Conservation (phyloP, 2,329 filamentous ascomycete genomes). For the Arthrocladium fulminans region DNA sequence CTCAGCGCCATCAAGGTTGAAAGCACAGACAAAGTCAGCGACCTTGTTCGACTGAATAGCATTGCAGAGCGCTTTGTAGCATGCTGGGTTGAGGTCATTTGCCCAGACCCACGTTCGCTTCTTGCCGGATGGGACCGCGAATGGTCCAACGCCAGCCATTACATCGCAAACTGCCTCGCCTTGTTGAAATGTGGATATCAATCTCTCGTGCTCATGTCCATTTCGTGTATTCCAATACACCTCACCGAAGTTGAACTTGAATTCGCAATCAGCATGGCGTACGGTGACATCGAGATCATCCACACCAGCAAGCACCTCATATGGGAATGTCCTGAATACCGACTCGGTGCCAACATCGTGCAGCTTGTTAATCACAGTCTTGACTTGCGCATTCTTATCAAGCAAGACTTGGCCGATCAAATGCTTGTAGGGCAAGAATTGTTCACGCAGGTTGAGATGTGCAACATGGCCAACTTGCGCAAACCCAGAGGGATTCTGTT, state of each 20-base stretch:
- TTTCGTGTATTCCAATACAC: conserved; percentile 98
- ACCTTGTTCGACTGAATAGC: conserved; percentile 75
- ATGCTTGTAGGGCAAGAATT: conserved; percentile 76
- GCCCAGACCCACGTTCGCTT: conserved; percentile 89
- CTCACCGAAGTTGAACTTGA: conserved; percentile 86
- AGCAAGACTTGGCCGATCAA: conserved; percentile 76
- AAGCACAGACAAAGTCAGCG: conserved; percentile 61
- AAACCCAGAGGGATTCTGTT: conserved; percentile 77
- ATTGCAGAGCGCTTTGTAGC: conserved; percentile 61
- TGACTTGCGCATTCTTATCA: conserved; percentile 76
- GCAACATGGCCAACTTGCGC: conserved; percentile 85
- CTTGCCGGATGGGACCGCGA: conserved; percentile 83
- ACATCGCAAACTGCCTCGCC: conserved; percentile 91
- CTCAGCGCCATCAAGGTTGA: conserved; percentile 69
- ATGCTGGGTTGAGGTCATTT: conserved; percentile 93
- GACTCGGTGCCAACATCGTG: conserved; percentile 79
- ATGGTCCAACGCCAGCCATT: conserved; percentile 95
- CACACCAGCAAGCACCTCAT: conserved; percentile 77
- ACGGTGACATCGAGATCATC: conserved; percentile 77
- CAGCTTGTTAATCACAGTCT: conserved; percentile 92
- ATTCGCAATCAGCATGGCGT: conserved; percentile 73
- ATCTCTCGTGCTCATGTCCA: conserved; percentile 75
- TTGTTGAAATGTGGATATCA: conserved; percentile 65
- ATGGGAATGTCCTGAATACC: conserved; percentile 83
- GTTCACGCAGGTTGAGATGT: conserved; percentile 79